Evolutionary conservation across 495 filamentous ascomycete species (phyloP).

Genomic region (Neurospora tetraspora): DNA sequence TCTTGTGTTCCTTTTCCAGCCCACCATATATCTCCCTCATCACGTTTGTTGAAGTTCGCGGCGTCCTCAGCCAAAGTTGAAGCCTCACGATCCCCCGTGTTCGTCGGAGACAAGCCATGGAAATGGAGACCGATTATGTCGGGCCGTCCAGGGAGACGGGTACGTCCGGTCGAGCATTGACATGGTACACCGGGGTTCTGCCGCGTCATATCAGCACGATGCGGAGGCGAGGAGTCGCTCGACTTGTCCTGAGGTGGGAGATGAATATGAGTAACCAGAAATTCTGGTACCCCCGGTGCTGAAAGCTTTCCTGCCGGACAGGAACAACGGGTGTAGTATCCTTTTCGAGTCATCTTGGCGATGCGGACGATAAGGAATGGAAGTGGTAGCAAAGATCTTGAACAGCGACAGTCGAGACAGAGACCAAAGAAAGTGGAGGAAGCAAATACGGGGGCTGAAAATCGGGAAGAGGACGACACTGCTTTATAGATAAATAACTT

Average conservation of each 20-base stretch:
- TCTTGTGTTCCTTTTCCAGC: background rate
- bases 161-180: background rate
- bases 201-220: background rate
- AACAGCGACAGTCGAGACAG: background rate
- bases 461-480: background rate
- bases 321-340: background rate
- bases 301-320: background rate
- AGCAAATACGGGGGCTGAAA: background rate
- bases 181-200: background rate
- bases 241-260: background rate
- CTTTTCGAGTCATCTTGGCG: background rate
- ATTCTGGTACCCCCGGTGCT: fast-evolving
- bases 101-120: background rate
- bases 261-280: background rate
- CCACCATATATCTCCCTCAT: too few species aligned
- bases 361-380: too few species aligned
- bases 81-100: background rate
- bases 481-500: background rate
- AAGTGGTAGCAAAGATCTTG: background rate
- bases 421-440: background rate
- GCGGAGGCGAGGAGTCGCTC: background rate
- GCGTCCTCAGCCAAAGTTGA: too few species aligned
- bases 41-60: too few species aligned
- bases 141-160: background rate
- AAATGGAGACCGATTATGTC: background rate